Percentiles rank a stretch among this genome's conserved stretches.
phyloP scores from a whole-genome alignment of 164 flowering plant genomes.

The Houttuynia cordata region DNA sequence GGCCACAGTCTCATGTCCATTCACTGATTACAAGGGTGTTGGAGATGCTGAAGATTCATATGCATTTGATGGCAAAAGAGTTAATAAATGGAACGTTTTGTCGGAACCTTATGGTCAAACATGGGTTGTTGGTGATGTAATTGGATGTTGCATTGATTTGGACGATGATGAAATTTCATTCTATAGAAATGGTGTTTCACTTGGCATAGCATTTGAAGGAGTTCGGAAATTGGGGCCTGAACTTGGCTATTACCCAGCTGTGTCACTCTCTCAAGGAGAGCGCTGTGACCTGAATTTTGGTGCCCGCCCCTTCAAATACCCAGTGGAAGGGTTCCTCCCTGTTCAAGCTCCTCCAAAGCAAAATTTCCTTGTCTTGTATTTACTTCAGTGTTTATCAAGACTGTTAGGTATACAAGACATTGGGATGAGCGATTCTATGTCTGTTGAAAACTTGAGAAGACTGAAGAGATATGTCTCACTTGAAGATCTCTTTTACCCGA shows the following conservation, averaged over 20 bases:
- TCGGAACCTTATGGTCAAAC: conserved; percentile 74
- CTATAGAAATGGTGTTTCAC: conserved; percentile 76
- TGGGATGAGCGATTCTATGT: conserved; percentile 32
- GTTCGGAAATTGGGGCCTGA: conserved; percentile 69
- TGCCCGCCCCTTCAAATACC: conserved; percentile 60
- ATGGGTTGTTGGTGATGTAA: conserved; percentile 92
- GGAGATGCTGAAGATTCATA: conserved; percentile 96
- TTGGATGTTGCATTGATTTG: conserved; percentile 93
- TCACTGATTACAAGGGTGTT: conserved; percentile 77
- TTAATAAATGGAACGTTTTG: conserved; percentile 77
- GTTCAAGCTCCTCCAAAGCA: conserved; percentile 54
- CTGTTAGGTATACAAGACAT: conserved; percentile 39
- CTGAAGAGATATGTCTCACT: conserved; percentile 60
- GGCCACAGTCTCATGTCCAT: conserved; percentile 74
- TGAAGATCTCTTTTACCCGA: conserved; percentile 52
- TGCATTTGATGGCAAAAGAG: conserved; percentile 90
- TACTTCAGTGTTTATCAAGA: conserved; percentile 58
- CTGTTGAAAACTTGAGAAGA: conserved; percentile 59
- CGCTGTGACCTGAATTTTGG: conserved; percentile 86
- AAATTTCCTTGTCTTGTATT: conserved; percentile 20
- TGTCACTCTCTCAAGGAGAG: conserved; percentile 90
- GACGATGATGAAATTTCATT: conserved; percentile 61
- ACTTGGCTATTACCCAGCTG: conserved; percentile 78
- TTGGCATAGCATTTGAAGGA: conserved; percentile 71
- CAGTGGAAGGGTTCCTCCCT: conserved; percentile 59